Conservation (phyloP, 768 basidiomycete genomes). For the Kwoniella sp. region DNA sequence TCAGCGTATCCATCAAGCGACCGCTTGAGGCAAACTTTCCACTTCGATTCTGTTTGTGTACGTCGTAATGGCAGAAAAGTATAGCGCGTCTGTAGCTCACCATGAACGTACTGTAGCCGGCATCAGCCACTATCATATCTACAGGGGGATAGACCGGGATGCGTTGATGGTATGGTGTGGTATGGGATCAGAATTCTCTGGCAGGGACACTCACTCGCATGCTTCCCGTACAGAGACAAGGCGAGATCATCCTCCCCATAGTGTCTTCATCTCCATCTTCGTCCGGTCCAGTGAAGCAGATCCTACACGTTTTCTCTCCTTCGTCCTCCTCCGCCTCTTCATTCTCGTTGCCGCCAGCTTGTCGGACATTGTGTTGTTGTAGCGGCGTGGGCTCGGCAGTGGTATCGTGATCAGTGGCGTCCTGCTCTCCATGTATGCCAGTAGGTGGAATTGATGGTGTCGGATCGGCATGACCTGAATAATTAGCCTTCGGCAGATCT, state of each 20-base stretch:
- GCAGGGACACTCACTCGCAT: conserved; percentile 66
- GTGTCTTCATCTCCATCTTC: conserved; percentile 57
- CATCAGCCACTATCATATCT: conserved; percentile 6
- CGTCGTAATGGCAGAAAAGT: too few species aligned
- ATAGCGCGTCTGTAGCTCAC: too few species aligned
- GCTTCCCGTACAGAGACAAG: conserved; percentile 76
- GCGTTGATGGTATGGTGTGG: too few species aligned
- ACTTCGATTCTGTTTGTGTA: too few species aligned
- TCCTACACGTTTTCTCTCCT: conserved; percentile 63
- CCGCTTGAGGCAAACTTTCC: too few species aligned
- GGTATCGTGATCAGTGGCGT: background rate
- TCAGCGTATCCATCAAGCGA: too few species aligned
- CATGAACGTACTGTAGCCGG: conserved; percentile 48
- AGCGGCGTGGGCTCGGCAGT: background rate
- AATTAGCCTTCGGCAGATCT: too few species aligned
- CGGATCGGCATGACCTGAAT: too few species aligned
- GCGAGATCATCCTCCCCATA: conserved; percentile 76
- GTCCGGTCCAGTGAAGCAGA: conserved; percentile 72
- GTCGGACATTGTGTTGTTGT: background rate
- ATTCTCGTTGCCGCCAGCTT: background rate
- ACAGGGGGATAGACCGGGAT: too few species aligned
- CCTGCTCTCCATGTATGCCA: background rate
- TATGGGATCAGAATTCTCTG: too few species aligned
- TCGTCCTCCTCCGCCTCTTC: background rate
- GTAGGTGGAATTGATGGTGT: too few species aligned